A percentile compares a stretch with the other conserved stretches of the same genome.
These are phyloP conservation scores for Musa schizocarpa DNA, from an alignment of 176 grass and related monocot species.

Conservation along the genomic window DNA sequence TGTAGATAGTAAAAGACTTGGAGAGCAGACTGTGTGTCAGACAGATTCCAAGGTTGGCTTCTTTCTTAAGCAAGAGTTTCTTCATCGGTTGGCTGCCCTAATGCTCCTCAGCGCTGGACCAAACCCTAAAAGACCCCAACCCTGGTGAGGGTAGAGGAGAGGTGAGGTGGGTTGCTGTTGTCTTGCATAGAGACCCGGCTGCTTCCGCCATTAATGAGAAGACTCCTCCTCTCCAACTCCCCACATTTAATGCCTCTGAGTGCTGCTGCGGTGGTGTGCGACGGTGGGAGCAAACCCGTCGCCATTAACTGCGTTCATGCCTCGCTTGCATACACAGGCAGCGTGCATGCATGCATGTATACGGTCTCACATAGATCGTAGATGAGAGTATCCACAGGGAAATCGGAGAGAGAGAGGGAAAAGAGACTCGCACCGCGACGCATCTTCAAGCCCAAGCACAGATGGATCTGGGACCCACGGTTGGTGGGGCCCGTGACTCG, in stretches of 20 bases:
- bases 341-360: not conserved
- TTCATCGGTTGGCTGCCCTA: too few species aligned
- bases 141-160: not conserved
- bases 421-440: too few species aligned
- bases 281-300: not conserved
- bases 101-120: not conserved
- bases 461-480: not conserved
- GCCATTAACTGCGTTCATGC: conserved; percentile 48
- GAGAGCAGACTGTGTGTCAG: too few species aligned
- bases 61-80: too few species aligned
- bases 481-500: not conserved
- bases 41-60: too few species aligned
- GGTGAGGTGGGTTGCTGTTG: not conserved
- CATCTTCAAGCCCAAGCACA: too few species aligned
- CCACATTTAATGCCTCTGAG: conserved; percentile 47
- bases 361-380: too few species aligned
- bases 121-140: not conserved
- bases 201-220: conserved; percentile 7
- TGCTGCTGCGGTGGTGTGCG: conserved; percentile 43
- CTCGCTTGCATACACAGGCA: conserved; percentile 27
- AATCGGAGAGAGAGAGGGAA: not conserved
- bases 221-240: conserved; percentile 21
- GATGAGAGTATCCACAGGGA: too few species aligned
- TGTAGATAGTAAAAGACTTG: too few species aligned
- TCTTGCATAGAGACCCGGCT: not conserved